These are phyloP conservation scores for Dactylellina cionopaga DNA, from an alignment of 2,329 filamentous ascomycete genomes.

Conservation along the genomic window DNA sequence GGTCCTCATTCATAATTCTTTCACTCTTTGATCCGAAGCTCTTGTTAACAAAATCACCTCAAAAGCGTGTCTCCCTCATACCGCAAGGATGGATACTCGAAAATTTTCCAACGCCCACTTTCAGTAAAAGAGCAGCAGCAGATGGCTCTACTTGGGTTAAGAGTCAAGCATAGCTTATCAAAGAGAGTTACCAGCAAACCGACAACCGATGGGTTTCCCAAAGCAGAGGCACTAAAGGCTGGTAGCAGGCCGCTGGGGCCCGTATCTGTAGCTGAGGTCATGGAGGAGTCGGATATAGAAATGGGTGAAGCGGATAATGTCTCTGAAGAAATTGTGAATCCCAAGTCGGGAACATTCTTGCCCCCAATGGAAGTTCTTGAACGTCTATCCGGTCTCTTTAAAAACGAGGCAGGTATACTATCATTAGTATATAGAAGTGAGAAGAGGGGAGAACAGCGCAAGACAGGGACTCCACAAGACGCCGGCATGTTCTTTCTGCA, in stretches of 20 bases:
- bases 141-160: conserved; percentile 73
- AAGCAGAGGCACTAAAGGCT: conserved; percentile 62
- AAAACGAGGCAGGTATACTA: conserved; percentile 85
- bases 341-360: conserved; percentile 66
- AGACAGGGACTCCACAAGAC: not conserved
- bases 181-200: conserved; percentile 15
- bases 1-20: conserved; percentile 6
- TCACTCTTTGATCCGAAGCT: too few species aligned
- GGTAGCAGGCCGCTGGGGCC: conserved; percentile 75
- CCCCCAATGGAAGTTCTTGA: conserved; percentile 82
- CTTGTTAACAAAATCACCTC: conserved; percentile 48
- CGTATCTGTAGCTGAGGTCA: conserved; percentile 60
- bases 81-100: conserved; percentile 88
- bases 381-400: conserved; percentile 80
- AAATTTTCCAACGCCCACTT: conserved; percentile 88
- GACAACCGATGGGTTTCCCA: conserved; percentile 6
- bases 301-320: conserved; percentile 68
- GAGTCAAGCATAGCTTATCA: conserved; percentile 50
- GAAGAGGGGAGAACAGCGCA: conserved; percentile 67
- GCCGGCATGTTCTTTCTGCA: conserved; percentile 86
- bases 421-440: conserved; percentile 79
- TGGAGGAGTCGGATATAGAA: conserved; percentile 63
- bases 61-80: conserved; percentile 80
- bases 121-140: conserved; percentile 77
- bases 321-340: conserved; percentile 59